A percentile compares a stretch with the other conserved stretches of the same genome.
phyloP scores from a whole-genome alignment of 108 stramenopile genomes.

The Nannochloropsis gaditana region DNA sequence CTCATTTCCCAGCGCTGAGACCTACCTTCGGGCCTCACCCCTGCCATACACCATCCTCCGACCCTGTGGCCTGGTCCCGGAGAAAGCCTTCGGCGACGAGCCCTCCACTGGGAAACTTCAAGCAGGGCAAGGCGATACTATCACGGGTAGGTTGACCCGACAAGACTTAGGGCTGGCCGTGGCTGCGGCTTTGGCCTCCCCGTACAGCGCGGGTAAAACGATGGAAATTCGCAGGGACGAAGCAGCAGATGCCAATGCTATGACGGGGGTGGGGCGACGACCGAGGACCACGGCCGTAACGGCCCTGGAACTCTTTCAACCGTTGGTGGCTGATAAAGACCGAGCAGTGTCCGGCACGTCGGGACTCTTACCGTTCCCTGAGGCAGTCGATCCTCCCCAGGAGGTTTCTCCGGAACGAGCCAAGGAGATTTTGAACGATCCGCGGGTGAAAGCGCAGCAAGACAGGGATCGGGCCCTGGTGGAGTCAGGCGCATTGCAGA shows the following conservation, averaged over 20 bases:
- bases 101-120: not conserved
- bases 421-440: conserved; percentile 40
- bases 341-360: conserved; percentile 20
- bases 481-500: not conserved
- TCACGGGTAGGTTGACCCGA: not conserved
- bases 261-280: conserved; percentile 1
- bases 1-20: not conserved
- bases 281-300: not conserved
- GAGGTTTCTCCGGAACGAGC: conserved; percentile 23
- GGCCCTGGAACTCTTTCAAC: not conserved
- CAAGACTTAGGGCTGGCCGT: conserved; percentile 21
- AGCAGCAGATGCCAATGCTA: not conserved
- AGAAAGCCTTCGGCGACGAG: not conserved
- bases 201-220: conserved; percentile 36
- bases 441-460: conserved; percentile 33
- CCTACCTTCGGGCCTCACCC: not conserved
- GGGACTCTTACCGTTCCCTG: conserved; percentile 34
- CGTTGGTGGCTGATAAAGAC: conserved; percentile 31
- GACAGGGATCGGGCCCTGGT: not conserved
- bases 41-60: not conserved
- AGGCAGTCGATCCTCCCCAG: conserved; percentile 35
- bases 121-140: conserved; percentile 19
- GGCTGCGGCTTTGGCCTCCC: conserved; percentile 33
- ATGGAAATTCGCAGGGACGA: conserved; percentile 41
- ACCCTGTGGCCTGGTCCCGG: not conserved